Evolutionary conservation across 1,284 basidiomycete species (phyloP), one percentile per base, ranked within the genome.

Genomic region (Malassezia obtusa): DNA sequence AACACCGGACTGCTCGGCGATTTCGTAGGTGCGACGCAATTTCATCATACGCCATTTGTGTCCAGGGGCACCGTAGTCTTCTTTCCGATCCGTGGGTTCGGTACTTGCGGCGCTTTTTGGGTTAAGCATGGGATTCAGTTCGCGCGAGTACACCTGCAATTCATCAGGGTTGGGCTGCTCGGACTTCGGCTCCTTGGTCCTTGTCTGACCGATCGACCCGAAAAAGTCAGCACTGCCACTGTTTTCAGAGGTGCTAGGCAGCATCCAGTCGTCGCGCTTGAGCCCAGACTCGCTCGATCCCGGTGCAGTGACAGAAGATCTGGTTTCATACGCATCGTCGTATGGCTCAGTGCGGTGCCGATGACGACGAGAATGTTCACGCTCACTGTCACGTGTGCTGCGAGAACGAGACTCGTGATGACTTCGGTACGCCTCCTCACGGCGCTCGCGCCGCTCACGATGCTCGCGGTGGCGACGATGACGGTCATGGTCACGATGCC

Each of bases 11-110:
- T 92, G 89, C 58, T 89, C 84, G 0, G 87, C 89, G 4, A 86
- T 81, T 73, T 96, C 91, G 71, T 87, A 89, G 1, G 89, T 84
- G 12, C 87, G 80, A 32, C 84, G 82, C 1, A 98, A 81, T 71
- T 91, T 90, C 84, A 89, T 90, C 91, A 96, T 95, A 21, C 92
- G 83, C 92, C 92, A 98, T 68, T 84, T 84, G 15, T 87, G 88
- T 10, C 92, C 92, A 2, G 90, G 86, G 0, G 87, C 89, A 2
- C 91, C 82, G 44, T 77, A 67, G 24, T 75, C 80, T 26, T 44
- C 7, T 32, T 24, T 22, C 31, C n/a, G 14, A 11, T 31, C 4
- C 45, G 12, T 11, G 10, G 25, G 11, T 24, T 0, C 15, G 43
- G 15, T 10, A 14, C 25, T 26, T 33, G 38, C 14, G 28, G 10